Conservation (phyloP, 306 rosid species). For the Cyamopsis tetragonoloba region DNA sequence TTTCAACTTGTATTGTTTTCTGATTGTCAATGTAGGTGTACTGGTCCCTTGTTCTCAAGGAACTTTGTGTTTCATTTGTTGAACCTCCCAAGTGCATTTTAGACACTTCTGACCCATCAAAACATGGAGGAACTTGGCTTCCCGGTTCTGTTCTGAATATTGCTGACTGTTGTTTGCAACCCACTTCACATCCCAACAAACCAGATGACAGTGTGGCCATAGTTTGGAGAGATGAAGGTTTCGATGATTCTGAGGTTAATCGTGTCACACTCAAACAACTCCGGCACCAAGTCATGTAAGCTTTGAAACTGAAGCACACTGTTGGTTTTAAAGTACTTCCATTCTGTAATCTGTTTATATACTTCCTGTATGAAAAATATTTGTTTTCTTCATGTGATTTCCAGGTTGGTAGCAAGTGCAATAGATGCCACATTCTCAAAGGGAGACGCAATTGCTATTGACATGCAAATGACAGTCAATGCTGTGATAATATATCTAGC, state of each 20-base stretch:
- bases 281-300: slow-evolving; percentile 74
- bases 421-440: slow-evolving; percentile 57
- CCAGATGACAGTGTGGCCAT: slow-evolving; percentile 58
- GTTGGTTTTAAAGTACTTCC: neutral
- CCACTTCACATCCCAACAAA: slow-evolving; percentile 44
- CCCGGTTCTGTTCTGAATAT: slow-evolving; percentile 67
- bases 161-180: slow-evolving; percentile 74
- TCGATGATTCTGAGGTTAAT: slow-evolving; percentile 48
- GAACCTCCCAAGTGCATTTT: slow-evolving; percentile 53
- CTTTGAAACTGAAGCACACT: neutral
- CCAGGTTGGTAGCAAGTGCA: slow-evolving; percentile 80
- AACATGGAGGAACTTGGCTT: slow-evolving; percentile 66
- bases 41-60: slow-evolving; percentile 73
- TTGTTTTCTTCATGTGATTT: neutral
- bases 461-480: slow-evolving; percentile 81
- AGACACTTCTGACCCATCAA: slow-evolving; percentile 51
- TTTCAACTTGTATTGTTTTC: neutral
- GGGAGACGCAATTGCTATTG: slow-evolving; percentile 91
- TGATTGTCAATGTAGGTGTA: slow-evolving; percentile 48
- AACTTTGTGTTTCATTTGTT: slow-evolving; percentile 56
- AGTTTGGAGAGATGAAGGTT: slow-evolving; percentile 82
- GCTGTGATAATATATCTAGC: slow-evolving; percentile 82
- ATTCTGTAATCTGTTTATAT: neutral
- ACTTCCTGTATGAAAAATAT: neutral
- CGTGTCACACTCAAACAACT: slow-evolving; percentile 60